phyloP scores from a whole-genome alignment of 1,284 basidiomycete species.

The Cutaneotrichosporon cutaneum region DNA sequence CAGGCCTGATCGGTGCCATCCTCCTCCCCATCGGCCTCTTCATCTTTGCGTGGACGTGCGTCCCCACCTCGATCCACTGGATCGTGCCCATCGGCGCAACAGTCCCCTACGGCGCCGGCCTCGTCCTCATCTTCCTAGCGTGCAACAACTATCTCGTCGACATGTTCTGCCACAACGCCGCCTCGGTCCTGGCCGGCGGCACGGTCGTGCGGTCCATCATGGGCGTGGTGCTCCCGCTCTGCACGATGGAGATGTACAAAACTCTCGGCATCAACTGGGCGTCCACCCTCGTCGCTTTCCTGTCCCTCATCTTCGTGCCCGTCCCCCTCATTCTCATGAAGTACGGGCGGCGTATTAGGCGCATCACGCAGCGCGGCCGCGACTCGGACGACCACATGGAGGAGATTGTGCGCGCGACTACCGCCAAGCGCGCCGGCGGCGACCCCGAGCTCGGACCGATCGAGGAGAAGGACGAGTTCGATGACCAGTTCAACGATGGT shows the following conservation, averaged over 20 bases:
- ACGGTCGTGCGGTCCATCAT: slow-evolving; percentile 65
- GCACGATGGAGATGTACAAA: slow-evolving; percentile 60
- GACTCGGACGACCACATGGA: slow-evolving; percentile 17
- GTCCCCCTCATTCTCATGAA: slow-evolving; percentile 27
- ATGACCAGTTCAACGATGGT: background rate
- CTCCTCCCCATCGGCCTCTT: slow-evolving; percentile 55
- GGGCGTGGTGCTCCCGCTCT: slow-evolving; percentile 61
- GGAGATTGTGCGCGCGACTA: background rate
- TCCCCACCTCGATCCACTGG: slow-evolving; percentile 59
- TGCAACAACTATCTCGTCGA: slow-evolving; percentile 52
- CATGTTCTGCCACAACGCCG: slow-evolving; percentile 50
- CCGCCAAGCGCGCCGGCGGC: background rate
- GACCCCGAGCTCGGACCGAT: background rate
- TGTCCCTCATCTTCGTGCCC: slow-evolving; percentile 29
- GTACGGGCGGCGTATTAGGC: slow-evolving; percentile 30
- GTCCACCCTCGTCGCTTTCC: slow-evolving; percentile 32
- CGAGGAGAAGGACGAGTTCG: background rate
- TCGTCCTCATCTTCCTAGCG: slow-evolving; percentile 39
- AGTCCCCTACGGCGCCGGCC: slow-evolving; percentile 59
- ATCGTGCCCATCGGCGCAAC: slow-evolving; percentile 61
- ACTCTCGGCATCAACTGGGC: slow-evolving; percentile 64
- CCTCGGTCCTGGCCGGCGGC: slow-evolving; percentile 66
- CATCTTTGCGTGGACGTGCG: slow-evolving; percentile 58
- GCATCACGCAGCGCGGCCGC: slow-evolving; percentile 31
- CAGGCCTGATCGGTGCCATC: slow-evolving; percentile 61